A percentile compares a stretch with the other conserved stretches of the same genome.
Conservation (phyloP, 2,329 filamentous ascomycete species). For the Pseudogymnoascus sp. region DNA sequence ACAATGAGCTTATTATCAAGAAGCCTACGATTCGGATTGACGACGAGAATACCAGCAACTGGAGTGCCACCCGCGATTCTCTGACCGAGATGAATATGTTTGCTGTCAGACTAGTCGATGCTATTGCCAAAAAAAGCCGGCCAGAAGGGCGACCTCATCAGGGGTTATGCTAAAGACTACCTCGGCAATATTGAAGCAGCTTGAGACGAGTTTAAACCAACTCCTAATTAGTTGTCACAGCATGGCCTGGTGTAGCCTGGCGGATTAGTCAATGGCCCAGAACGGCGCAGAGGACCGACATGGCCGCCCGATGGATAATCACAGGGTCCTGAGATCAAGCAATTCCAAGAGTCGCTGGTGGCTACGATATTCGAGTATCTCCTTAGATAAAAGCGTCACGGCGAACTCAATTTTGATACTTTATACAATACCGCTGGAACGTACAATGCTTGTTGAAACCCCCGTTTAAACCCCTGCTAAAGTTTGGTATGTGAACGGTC, state of each 20-base stretch:
- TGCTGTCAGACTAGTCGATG: background rate
- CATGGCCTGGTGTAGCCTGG: background rate
- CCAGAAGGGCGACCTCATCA: background rate
- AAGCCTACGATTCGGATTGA: background rate
- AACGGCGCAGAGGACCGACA: background rate
- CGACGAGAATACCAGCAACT: background rate
- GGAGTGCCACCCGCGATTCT: too few species aligned
- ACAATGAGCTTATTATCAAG: background rate
- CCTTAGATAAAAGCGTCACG: background rate
- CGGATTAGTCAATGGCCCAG: background rate
- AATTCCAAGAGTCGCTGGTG: background rate
- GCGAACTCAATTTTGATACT: background rate
- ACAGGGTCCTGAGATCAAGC: background rate
- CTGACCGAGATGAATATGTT: background rate
- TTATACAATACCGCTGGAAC: too few species aligned
- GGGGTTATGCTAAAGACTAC: background rate
- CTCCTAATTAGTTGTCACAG: background rate
- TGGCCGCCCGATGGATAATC: background rate
- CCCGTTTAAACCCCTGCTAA: background rate
- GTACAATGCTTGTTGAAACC: background rate
- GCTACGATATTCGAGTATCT: background rate
- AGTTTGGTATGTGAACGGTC: background rate
- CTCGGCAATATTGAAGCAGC: too few species aligned
- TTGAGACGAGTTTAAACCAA: too few species aligned
- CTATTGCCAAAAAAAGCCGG: background rate